These are phyloP conservation scores for Urtica urens DNA, from an alignment of 306 rosid genomes.

Conservation along the genomic window DNA sequence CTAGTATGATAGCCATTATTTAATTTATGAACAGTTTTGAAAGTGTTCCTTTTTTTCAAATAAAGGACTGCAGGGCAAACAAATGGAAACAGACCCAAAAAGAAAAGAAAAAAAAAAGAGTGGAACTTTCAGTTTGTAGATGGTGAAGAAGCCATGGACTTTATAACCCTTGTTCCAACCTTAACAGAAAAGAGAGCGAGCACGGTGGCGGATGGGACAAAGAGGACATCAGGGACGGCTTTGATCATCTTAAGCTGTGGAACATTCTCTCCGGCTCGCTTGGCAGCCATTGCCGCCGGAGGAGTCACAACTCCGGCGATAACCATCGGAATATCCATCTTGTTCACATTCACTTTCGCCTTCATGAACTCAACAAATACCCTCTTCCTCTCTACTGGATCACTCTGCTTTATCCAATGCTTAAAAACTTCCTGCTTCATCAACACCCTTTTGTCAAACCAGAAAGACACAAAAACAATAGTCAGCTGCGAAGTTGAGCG, in stretches of 20 bases:
- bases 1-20: too few species aligned
- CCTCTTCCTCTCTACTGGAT: not conserved
- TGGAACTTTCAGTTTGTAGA: too few species aligned
- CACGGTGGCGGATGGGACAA: slow-evolving; percentile 44
- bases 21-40: not conserved
- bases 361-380: slow-evolving; percentile 14
- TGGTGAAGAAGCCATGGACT: slow-evolving; percentile 2
- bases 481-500: not conserved
- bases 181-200: slow-evolving; percentile 35
- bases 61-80: too few species aligned
- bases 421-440: slow-evolving; percentile 17
- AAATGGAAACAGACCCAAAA: too few species aligned
- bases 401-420: not conserved
- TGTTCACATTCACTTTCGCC: slow-evolving; percentile 19
- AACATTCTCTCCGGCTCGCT: slow-evolving; percentile 34
- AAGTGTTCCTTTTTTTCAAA: too few species aligned
- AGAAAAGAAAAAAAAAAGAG: not conserved
- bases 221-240: slow-evolving; percentile 40
- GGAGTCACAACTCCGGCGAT: slow-evolving; percentile 51
- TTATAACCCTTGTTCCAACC: slow-evolving; percentile 30
- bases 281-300: slow-evolving; percentile 41
- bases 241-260: slow-evolving; percentile 38
- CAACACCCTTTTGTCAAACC: too few species aligned
- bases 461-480: slow-evolving; percentile 2
- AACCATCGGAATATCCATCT: slow-evolving; percentile 31